phyloP scores from a whole-genome alignment of 2,329 filamentous ascomycete species.

The Cordyceps tenuipes region DNA sequence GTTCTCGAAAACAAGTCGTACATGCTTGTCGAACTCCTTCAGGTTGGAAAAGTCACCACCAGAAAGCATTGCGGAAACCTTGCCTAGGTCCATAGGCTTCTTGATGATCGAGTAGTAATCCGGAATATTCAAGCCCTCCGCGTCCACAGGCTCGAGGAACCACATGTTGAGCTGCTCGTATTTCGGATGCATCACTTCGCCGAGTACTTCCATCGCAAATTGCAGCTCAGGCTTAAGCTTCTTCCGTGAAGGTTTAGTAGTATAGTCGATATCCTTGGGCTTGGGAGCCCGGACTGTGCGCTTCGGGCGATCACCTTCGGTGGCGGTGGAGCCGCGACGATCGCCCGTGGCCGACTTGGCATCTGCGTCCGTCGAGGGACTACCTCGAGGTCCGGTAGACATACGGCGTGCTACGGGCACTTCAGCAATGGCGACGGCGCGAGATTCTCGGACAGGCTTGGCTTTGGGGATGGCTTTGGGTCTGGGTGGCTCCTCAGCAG shows the following conservation, averaged over 20 bases:
- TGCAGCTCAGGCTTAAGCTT: constrained; percentile 83
- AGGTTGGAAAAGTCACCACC: constrained; percentile 70
- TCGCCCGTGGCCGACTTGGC: constrained; percentile 10
- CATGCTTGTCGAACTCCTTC: constrained; percentile 79
- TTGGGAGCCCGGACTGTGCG: constrained; percentile 89
- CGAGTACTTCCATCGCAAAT: constrained; percentile 77
- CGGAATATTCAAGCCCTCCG: constrained; percentile 87
- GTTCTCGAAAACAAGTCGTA: constrained; percentile 78
- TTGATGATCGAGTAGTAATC: constrained; percentile 91
- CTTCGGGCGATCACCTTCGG: constrained; percentile 73
- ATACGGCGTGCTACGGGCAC: constrained; percentile 19
- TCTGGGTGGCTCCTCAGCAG: constrained; percentile 48
- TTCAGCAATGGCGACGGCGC: constrained; percentile 21
- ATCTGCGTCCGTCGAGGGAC: constrained; percentile 20
- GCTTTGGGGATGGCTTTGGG: constrained; percentile 39
- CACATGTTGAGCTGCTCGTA: constrained; percentile 59
- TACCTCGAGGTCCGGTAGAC: constrained; percentile 23
- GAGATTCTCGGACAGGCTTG: constrained; percentile 30
- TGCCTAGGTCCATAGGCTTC: constrained; percentile 89
- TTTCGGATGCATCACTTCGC: constrained; percentile 68
- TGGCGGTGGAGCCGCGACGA: constrained; percentile 23
- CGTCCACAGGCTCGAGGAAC: constrained; percentile 81
- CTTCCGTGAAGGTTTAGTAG: constrained; percentile 66
- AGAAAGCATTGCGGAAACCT: constrained; percentile 70
- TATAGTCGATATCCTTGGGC: constrained; percentile 84